Conservation (phyloP, 805 yeast species). For the Lipomyces sp. region DNA sequence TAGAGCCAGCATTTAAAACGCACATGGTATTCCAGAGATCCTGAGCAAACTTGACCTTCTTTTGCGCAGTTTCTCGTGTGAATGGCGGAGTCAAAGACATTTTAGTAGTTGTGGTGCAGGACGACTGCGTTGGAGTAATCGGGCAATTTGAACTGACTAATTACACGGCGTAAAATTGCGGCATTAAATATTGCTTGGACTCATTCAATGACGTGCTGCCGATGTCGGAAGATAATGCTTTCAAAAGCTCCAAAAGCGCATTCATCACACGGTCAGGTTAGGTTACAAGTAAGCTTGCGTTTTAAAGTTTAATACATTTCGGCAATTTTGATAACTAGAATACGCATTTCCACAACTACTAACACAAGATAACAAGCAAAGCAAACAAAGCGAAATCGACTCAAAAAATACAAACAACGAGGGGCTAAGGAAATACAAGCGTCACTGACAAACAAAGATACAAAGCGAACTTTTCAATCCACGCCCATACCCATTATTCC, state of each 20-base stretch:
- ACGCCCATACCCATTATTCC: conserved; percentile 8
- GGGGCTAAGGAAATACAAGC: conserved; percentile 14
- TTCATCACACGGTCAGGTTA: no score
- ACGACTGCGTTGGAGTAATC: no score
- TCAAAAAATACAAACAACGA: conserved; percentile 10
- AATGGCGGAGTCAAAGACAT: conserved; percentile 27
- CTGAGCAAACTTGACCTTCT: conserved; percentile 34
- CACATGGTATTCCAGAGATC: conserved; percentile 34
- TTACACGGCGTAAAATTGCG: no score
- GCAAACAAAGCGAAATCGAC: conserved; percentile 9
- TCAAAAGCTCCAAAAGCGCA: no score
- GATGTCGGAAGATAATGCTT: no score
- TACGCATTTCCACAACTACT: not conserved
- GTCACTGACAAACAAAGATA: conserved; percentile 9
- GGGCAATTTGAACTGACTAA: no score
- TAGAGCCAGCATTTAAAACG: not conserved
- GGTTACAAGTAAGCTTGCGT: no score
- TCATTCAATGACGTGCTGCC: no score
- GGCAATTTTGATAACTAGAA: no score
- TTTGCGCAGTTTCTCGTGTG: conserved; percentile 24
- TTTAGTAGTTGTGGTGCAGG: not conserved
- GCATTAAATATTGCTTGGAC: no score
- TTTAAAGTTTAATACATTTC: no score
- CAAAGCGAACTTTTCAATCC: conserved; percentile 4
- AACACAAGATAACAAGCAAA: conserved; percentile 2